phyloP scores from a whole-genome alignment of 225 moss, liverwort and hornwort species.

The Neckera pumila region DNA sequence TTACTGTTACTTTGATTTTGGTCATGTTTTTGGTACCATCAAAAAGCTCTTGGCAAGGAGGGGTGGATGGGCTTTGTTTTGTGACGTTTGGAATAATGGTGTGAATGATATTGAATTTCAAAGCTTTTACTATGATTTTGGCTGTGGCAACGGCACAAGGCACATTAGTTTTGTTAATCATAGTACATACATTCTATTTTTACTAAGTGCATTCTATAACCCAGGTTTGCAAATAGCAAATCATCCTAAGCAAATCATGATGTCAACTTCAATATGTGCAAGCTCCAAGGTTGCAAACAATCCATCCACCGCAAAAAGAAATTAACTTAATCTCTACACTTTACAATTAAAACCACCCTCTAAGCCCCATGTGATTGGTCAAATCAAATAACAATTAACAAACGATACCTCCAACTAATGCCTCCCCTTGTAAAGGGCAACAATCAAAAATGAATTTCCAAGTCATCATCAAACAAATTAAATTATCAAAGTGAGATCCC shows the following conservation, averaged over 20 bases:
- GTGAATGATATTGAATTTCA: no score
- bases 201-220: not conserved
- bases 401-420: not conserved
- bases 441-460: no score
- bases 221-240: not conserved
- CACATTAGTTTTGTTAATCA: no score
- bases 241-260: not conserved
- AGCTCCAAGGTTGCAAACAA: not conserved
- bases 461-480: not conserved
- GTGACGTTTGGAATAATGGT: no score
- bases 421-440: not conserved
- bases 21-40: no score
- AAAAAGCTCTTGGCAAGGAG: no score
- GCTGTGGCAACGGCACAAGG: no score
- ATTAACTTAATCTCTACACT: not conserved
- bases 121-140: no score
- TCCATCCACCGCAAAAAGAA: not conserved
- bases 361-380: not conserved
- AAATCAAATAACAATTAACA: not conserved
- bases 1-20: no score
- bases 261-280: not conserved
- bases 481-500: not conserved
- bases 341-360: no score
- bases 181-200: no score
- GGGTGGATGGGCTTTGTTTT: no score